Conservation (phyloP, 306 rosid species). For the Aeschynomene evenia region DNA sequence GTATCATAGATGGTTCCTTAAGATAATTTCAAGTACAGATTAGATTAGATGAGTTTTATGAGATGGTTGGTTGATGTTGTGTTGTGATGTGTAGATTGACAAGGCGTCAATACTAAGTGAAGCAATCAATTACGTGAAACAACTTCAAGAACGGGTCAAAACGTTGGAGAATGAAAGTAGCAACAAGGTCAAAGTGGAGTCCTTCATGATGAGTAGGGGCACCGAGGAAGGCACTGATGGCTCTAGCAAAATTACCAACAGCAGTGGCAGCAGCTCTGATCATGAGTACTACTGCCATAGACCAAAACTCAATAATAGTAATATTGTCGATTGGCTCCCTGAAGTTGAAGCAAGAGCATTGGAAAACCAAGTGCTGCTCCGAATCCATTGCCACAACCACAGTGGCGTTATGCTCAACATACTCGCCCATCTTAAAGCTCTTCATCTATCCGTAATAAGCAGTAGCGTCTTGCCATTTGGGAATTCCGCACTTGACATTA, state of each 20-base stretch:
- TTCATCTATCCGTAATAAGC: slow-evolving; percentile 19
- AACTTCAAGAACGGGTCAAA: background rate
- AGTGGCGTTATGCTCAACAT: background rate
- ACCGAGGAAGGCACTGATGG: background rate
- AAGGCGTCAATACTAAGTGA: slow-evolving; percentile 24
- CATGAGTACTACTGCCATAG: background rate
- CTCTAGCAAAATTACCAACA: background rate
- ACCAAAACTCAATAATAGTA: too few relatives aligned
- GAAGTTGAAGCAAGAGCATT: slow-evolving; percentile 18
- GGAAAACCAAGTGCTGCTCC: slow-evolving; percentile 9
- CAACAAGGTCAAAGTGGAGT: background rate
- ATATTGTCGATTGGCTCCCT: background rate
- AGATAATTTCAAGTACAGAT: too few relatives aligned
- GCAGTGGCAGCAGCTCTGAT: too few relatives aligned
- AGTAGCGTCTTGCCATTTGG: slow-evolving; percentile 22
- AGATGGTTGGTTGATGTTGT: too few relatives aligned
- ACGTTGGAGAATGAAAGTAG: slow-evolving; percentile 18
- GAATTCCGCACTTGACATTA: background rate
- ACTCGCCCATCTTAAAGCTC: background rate
- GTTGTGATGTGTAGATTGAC: slow-evolving; percentile 4
- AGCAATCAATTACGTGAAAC: slow-evolving; percentile 14
- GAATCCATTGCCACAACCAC: slow-evolving; percentile 16
- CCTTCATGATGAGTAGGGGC: too few relatives aligned
- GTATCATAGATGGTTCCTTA: too few relatives aligned
- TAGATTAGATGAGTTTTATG: too few relatives aligned